Percentiles rank a stretch among this genome's conserved stretches.
Conservation (phyloP, 306 rosid species). For the Rosa multiflora region DNA sequence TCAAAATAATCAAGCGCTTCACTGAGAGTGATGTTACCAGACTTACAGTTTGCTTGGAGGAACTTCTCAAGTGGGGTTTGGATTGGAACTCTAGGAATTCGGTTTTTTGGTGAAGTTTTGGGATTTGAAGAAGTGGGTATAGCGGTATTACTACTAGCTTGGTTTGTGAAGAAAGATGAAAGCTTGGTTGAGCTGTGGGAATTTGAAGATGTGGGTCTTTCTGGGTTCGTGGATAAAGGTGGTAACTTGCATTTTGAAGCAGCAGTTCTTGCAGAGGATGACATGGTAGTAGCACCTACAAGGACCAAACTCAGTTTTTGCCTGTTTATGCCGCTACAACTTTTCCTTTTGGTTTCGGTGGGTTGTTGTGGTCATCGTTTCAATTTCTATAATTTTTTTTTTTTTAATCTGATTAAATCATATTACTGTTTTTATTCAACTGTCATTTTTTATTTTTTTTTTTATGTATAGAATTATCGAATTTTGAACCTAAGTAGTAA, state of each 20-base stretch:
- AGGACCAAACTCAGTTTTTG: too few species aligned
- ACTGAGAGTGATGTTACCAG: conserved; percentile 9
- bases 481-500: too few species aligned
- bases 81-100: not conserved
- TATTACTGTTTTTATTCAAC: too few species aligned
- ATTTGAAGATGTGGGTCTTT: conserved; percentile 12
- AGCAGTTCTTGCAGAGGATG: conserved; percentile 1
- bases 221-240: conserved; percentile 18
- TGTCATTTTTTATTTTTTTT: too few species aligned
- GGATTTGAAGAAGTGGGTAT: conserved; percentile 11
- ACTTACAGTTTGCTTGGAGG: conserved; percentile 28
- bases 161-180: conserved; percentile 7
- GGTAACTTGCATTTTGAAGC: conserved; percentile 22
- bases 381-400: too few species aligned
- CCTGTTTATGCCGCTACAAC: too few species aligned
- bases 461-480: too few species aligned
- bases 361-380: too few species aligned
- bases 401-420: too few species aligned
- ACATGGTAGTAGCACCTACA: not conserved
- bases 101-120: conserved; percentile 4
- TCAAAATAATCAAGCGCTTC: conserved; percentile 32
- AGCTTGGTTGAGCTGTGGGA: not conserved
- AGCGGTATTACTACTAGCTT: not conserved
- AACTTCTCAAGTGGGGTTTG: conserved; percentile 23
- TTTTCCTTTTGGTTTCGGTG: too few species aligned